Evolutionary conservation across 495 filamentous ascomycete species (phyloP).

Genomic region (Neurospora pannonica): DNA sequence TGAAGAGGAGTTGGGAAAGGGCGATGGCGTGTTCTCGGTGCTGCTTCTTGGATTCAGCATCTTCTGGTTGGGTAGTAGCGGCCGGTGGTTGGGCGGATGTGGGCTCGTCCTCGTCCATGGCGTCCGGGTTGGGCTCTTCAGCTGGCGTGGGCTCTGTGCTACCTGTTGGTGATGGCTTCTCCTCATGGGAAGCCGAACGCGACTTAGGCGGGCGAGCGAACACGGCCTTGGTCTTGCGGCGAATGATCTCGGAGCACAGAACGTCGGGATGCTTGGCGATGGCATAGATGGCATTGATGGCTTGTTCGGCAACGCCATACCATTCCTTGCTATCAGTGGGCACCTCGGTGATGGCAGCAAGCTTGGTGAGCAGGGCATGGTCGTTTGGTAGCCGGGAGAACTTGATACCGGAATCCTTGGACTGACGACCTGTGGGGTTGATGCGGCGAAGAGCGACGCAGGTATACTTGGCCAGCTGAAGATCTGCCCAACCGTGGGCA

Average conservation of each 20-base stretch:
- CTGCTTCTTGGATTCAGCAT: slow-evolving; percentile 21
- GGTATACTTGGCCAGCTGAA: slow-evolving; percentile 86
- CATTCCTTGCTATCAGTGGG: slow-evolving; percentile 87
- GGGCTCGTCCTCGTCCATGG: slow-evolving; percentile 15
- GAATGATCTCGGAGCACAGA: slow-evolving; percentile 84
- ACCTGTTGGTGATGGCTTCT: slow-evolving; percentile 10
- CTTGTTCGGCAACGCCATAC: slow-evolving; percentile 96
- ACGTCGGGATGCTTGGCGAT: slow-evolving; percentile 90
- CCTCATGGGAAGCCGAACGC: slow-evolving; percentile 33
- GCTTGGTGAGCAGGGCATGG: slow-evolving; percentile 69
- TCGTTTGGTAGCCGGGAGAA: slow-evolving; percentile 81
- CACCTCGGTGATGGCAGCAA: slow-evolving; percentile 78
- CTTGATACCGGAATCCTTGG: slow-evolving; percentile 56
- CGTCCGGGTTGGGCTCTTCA: slow-evolving; percentile 15
- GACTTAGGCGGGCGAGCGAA: slow-evolving; percentile 43
- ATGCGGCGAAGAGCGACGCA: slow-evolving; percentile 88
- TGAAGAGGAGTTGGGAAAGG: slow-evolving; percentile 85
- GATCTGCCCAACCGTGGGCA: slow-evolving; percentile 63
- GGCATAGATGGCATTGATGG: slow-evolving; percentile 91
- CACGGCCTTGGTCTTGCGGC: slow-evolving; percentile 74
- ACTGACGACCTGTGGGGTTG: slow-evolving; percentile 69
- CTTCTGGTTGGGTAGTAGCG: slow-evolving; percentile 19
- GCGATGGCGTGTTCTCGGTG: slow-evolving; percentile 57
- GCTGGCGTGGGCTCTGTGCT: background rate
- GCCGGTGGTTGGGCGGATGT: slow-evolving; percentile 19